Base-by-base conservation (phyloP, 805 yeast species). In the Yamadazyma sp. region DNA sequence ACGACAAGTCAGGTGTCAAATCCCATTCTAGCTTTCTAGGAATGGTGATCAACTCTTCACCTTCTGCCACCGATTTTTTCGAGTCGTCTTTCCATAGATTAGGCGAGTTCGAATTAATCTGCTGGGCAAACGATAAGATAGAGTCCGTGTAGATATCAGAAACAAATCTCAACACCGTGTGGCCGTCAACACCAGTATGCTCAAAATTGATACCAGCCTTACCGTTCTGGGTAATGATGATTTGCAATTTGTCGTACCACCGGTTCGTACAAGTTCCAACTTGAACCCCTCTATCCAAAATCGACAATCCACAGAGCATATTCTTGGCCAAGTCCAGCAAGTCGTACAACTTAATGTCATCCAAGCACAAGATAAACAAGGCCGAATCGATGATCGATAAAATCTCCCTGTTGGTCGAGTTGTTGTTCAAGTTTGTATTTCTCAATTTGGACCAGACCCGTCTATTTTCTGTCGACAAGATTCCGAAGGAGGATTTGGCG, bases 161-260 rank as follows among this genome's bases (percentile, higher is more conserved):
- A 10, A 88, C 95, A 66, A 84, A 83, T 46, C 96, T 66, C 48
- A 89, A 66, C 4, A 89, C 95, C 0, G 97, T 89, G 59, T 89
- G 96, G 40, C 97, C 97, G 62, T 89, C 97, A 18, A 89, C 95
- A 49, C 96, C 96, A 0, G 97, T 84, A 55, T 89, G 93, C 54
- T 89, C 97, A 56, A 89, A 89, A 59, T 90, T 89, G 48, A 89
- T 81, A 19, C 97, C 97, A 2, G 93, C 96, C 60, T 85, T 84
- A 16, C 95, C 95, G 59, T 89, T 87, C 57, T 80, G 78, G 4
- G 96, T 87, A 38, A 89, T 78, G 37, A 89, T 89, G 47, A 89
- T 73, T 60, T 89, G 96, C 46, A 89, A 64, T 62, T 89, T 89
- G 62, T 89, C 97, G 57, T 88, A 89, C 96, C 96, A 89, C 57